These are phyloP conservation scores for Pythium volutum DNA, from an alignment of 352 stramenopile species.

Conservation along the genomic window DNA sequence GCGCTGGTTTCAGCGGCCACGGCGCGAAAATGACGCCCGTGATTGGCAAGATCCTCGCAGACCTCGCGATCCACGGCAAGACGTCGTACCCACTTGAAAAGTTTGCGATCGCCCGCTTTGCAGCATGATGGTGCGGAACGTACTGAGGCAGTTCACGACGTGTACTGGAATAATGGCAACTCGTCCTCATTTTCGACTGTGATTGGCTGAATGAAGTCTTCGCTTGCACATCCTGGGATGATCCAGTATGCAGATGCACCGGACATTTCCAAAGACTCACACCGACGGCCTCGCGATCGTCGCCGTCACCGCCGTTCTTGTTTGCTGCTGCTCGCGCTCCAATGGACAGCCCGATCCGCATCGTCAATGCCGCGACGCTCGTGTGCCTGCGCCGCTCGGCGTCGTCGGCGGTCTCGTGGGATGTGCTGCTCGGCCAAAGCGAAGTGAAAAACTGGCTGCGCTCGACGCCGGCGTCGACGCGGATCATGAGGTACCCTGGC, in stretches of 20 bases:
- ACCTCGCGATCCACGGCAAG: conserved; percentile 55
- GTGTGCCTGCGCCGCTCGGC: conserved; percentile 29
- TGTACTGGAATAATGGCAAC: conserved; percentile 2
- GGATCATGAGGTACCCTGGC: conserved; percentile 63
- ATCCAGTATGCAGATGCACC: not conserved
- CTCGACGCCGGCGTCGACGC: conserved; percentile 32
- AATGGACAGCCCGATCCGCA: conserved; percentile 25
- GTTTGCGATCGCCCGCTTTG: conserved; percentile 13
- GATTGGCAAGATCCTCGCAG: conserved; percentile 73
- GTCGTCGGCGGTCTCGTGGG: conserved; percentile 32
- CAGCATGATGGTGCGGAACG: not conserved
- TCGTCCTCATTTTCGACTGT: not conserved
- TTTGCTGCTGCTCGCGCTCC: not conserved
- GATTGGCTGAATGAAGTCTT: conserved; percentile 13
- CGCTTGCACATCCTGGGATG: conserved; percentile 16
- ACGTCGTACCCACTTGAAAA: conserved; percentile 42
- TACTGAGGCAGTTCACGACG: not conserved
- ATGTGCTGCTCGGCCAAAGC: conserved; percentile 58
- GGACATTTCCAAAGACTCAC: not conserved
- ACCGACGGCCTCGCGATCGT: too few relatives aligned
- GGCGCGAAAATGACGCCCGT: conserved; percentile 85
- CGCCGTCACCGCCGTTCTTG: not conserved
- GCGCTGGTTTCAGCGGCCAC: conserved; percentile 77
- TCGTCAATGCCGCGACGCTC: conserved; percentile 35
- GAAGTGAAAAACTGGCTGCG: conserved; percentile 72